Conservation (phyloP, 306 rosid species). For the Pueraria montana region DNA sequence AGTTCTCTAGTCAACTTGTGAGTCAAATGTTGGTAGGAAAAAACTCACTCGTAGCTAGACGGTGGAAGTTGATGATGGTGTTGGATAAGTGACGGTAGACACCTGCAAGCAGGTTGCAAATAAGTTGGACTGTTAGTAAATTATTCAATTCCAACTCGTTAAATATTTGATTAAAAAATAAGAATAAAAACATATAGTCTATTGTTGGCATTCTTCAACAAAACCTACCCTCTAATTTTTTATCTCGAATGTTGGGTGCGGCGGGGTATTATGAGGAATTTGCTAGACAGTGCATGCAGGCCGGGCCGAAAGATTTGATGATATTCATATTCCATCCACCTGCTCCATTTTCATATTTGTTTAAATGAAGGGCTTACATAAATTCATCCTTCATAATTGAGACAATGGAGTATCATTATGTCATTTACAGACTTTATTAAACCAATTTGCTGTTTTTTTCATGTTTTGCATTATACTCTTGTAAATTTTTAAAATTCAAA, state of each 20-base stretch:
- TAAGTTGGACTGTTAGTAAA: too few relatives aligned
- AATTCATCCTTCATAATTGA: not conserved
- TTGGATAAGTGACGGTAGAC: too few relatives aligned
- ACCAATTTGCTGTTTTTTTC: not conserved
- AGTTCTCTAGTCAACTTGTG: not conserved
- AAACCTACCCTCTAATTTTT: too few relatives aligned
- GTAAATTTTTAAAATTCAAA: not conserved
- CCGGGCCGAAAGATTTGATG: not conserved
- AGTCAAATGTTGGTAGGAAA: not conserved
- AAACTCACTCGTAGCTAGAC: too few relatives aligned
- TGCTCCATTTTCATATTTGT: slow-evolving; percentile 4
- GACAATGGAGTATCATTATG: not conserved
- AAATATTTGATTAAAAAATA: too few relatives aligned
- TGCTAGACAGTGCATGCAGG: not conserved
- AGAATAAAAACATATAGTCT: too few relatives aligned
- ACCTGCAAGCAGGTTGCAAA: too few relatives aligned
- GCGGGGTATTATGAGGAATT: too few relatives aligned
- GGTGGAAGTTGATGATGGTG: too few relatives aligned
- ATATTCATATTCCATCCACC: not conserved
- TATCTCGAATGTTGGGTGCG: too few relatives aligned
- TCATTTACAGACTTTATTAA: slow-evolving; percentile 20
- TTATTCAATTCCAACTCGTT: too few relatives aligned
- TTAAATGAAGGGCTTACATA: not conserved
- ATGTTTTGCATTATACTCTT: not conserved
- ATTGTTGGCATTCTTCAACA: too few relatives aligned